Evolutionary conservation across 257 asterid species (phyloP).

Genomic region (Gentiana macrophylla): DNA sequence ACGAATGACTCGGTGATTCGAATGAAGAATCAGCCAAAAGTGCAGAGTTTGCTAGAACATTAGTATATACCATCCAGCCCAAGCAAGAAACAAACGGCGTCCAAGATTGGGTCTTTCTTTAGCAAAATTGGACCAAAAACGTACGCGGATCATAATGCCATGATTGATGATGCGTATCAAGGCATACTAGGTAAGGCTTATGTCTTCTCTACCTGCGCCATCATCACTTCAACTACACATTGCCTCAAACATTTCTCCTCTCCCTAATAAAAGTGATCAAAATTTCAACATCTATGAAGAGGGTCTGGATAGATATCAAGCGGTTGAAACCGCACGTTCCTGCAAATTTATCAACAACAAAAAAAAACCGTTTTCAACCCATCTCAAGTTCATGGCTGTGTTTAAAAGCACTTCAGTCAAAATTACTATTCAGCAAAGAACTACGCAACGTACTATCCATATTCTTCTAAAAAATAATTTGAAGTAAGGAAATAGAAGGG

Average conservation of each 20-base stretch:
- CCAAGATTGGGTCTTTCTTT: constrained; percentile 71
- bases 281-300: constrained; percentile 55
- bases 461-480: not conserved
- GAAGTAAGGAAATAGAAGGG: not conserved
- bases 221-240: constrained; percentile 69
- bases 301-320: constrained; percentile 85
- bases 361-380: not conserved
- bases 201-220: constrained; percentile 63
- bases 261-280: not conserved
- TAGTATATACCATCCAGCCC: constrained; percentile 76
- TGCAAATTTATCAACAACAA: constrained; percentile 16
- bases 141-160: constrained; percentile 84
- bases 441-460: not conserved
- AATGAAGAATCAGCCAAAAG: no score
- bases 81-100: constrained; percentile 69
- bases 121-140: constrained; percentile 78
- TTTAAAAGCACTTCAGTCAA: no score
- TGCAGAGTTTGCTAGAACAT: no score
- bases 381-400: no score
- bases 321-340: constrained; percentile 76
- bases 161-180: constrained; percentile 79
- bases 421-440: no score
- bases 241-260: no score
- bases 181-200: constrained; percentile 63
- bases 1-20: no score